These are phyloP conservation scores for Lactifluus piperatus DNA, from an alignment of 768 basidiomycete genomes.

Conservation along the genomic window DNA sequence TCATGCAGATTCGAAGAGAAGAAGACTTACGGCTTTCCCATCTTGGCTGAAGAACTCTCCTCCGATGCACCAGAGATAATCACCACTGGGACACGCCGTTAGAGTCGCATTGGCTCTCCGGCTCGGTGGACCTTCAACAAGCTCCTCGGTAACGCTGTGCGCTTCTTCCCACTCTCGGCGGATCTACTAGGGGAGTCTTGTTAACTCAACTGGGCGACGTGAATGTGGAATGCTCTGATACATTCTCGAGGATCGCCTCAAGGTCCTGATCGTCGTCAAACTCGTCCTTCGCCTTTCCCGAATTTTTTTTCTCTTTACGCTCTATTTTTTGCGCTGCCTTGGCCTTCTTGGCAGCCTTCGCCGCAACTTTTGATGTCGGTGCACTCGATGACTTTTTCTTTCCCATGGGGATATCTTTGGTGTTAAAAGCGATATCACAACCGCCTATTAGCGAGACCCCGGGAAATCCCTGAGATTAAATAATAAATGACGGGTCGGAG, in stretches of 20 bases:
- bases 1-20: neutral
- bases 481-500: neutral
- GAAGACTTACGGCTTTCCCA: conserved; percentile 54
- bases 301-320: conserved; percentile 57
- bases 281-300: conserved; percentile 40
- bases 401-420: conserved; percentile 30
- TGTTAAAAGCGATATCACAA: neutral
- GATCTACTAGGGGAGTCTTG: conserved; percentile 42
- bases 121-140: conserved; percentile 74
- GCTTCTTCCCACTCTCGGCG: conserved; percentile 76
- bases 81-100: conserved; percentile 70
- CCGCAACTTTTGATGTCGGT: conserved; percentile 29
- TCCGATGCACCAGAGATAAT: conserved; percentile 76
- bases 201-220: neutral
- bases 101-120: conserved; percentile 78
- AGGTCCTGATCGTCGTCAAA: conserved; percentile 68
- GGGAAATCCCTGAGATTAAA: neutral
- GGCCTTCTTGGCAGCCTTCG: conserved; percentile 58
- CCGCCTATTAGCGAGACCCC: neutral
- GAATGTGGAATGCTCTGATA: conserved; percentile 25
- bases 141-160: conserved; percentile 78
- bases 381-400: conserved; percentile 42
- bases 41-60: conserved; percentile 88
- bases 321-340: conserved; percentile 62
- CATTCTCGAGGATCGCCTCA: conserved; percentile 76